phyloP scores from a whole-genome alignment of 2,329 filamentous ascomycete genomes.

The Talaromyces sp. region DNA sequence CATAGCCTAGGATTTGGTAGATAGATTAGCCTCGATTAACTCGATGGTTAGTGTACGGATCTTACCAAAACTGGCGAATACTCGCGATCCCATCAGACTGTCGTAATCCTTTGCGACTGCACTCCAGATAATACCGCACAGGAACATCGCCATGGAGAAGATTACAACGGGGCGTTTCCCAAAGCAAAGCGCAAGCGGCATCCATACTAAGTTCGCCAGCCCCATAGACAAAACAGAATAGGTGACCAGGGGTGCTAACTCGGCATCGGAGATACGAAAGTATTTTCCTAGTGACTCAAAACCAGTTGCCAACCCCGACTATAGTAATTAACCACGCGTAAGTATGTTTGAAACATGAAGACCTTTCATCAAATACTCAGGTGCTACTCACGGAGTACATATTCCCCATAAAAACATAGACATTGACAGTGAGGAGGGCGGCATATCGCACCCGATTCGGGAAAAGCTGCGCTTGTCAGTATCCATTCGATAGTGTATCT shows the following conservation, averaged over 20 bases:
- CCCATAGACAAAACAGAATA: slow-evolving; percentile 32
- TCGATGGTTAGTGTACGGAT: not conserved
- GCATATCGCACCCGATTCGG: slow-evolving; percentile 27
- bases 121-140: slow-evolving; percentile 36
- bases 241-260: slow-evolving; percentile 23
- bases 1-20: slow-evolving; percentile 22
- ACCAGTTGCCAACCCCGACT: slow-evolving; percentile 30
- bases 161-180: slow-evolving; percentile 42
- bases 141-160: slow-evolving; percentile 34
- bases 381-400: slow-evolving; percentile 27
- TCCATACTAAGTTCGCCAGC: slow-evolving; percentile 38
- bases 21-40: too few species aligned
- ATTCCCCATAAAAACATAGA: slow-evolving; percentile 34
- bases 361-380: not conserved
- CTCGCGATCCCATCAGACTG: slow-evolving; percentile 35
- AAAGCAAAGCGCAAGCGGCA: slow-evolving; percentile 39
- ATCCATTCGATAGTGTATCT: not conserved
- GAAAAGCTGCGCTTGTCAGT: slow-evolving; percentile 16
- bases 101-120: slow-evolving; percentile 34
- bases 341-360: too few species aligned
- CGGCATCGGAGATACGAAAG: slow-evolving; percentile 20
- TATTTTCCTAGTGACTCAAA: slow-evolving; percentile 26
- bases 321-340: not conserved
- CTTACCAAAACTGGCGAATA: slow-evolving; percentile 36
- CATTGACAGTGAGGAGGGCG: slow-evolving; percentile 30